Conservation (phyloP, 225 moss, liverwort and hornwort genomes). For the Lunularia cruciata region DNA sequence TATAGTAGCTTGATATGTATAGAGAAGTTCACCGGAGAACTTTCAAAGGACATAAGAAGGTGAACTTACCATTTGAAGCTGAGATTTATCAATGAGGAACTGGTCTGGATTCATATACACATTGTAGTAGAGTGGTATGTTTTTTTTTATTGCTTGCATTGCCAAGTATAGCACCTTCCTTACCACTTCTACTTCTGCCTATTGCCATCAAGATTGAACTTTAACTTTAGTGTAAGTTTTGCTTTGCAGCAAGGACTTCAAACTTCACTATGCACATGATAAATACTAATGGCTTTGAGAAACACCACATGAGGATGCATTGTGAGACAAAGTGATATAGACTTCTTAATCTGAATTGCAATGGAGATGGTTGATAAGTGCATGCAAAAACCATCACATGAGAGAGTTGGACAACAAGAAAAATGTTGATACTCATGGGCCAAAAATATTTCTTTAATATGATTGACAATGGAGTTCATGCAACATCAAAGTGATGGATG, state of each 20-base stretch:
- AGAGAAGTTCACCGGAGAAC: too few relatives aligned
- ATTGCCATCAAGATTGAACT: constrained; percentile 15
- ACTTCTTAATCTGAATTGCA: not conserved
- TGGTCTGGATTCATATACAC: constrained; percentile 57
- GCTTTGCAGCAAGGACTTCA: not conserved
- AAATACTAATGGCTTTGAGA: too few relatives aligned
- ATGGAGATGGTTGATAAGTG: not conserved
- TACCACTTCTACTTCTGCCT: constrained; percentile 66
- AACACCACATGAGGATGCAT: too few relatives aligned
- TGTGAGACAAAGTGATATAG: too few relatives aligned
- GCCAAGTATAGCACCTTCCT: constrained; percentile 54
- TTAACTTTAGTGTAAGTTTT: not conserved
- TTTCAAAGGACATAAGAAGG: not conserved
- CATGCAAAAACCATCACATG: not conserved
- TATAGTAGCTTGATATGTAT: too few relatives aligned
- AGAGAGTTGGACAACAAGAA: too few relatives aligned
- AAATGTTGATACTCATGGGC: too few relatives aligned
- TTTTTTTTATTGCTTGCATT: constrained; percentile 54
- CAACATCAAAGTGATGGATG: constrained; percentile 6
- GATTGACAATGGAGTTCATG: too few relatives aligned
- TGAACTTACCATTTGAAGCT: constrained; percentile 50
- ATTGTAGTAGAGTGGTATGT: constrained; percentile 69
- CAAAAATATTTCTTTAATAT: too few relatives aligned
- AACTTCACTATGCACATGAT: too few relatives aligned
- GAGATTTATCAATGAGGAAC: constrained; percentile 56